These are phyloP conservation scores for Alternaria infectoria DNA, from an alignment of 2,329 filamentous ascomycete genomes.

Conservation along the genomic window DNA sequence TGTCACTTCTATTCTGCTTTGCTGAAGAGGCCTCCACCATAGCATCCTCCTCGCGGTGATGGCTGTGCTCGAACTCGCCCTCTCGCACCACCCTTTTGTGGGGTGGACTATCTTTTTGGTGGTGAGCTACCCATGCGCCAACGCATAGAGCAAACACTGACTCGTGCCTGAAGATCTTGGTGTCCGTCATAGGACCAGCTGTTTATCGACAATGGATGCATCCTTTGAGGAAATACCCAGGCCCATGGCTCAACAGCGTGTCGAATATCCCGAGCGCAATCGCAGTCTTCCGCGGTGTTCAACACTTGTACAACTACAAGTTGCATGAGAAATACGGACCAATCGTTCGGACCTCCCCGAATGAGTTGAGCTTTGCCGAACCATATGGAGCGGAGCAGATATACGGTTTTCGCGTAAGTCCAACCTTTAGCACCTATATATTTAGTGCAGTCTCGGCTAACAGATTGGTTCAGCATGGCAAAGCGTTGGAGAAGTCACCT, in stretches of 20 bases:
- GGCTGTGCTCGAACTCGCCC: background rate
- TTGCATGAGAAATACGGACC: background rate
- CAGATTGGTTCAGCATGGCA: background rate
- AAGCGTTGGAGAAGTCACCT: background rate
- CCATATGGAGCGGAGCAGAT: background rate
- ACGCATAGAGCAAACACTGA: background rate
- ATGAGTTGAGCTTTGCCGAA: background rate
- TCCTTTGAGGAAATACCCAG: background rate
- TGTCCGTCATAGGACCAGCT: background rate
- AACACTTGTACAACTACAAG: conserved; percentile 1
- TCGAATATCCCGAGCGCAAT: background rate
- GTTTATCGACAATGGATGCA: background rate
- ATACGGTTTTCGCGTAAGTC: background rate
- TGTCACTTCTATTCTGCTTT: background rate
- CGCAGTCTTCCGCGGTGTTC: background rate
- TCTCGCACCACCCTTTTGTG: background rate
- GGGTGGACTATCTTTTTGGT: background rate
- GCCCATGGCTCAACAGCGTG: background rate
- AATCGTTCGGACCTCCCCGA: background rate
- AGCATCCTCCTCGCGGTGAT: background rate
- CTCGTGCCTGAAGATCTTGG: background rate
- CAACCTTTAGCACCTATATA: too few relatives aligned
- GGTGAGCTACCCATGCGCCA: background rate
- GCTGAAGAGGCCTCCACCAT: background rate
- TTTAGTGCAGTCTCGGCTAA: background rate